These are phyloP conservation scores for Plectosphaerella sp. DNA, from an alignment of 2,329 filamentous ascomycete species.

Conservation along the genomic window DNA sequence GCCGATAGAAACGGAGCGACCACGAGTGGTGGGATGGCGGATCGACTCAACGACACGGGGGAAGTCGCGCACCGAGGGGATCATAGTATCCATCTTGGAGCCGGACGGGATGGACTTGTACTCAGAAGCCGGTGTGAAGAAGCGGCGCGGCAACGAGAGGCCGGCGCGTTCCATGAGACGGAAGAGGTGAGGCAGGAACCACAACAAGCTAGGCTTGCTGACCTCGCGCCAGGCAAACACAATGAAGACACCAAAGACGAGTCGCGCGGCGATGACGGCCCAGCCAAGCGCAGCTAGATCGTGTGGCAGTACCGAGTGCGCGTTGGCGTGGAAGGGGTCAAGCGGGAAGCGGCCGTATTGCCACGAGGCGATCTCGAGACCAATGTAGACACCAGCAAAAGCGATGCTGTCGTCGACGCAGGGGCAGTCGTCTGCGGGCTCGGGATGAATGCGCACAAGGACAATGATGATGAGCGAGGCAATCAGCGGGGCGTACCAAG, in stretches of 20 bases:
- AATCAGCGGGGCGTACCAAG: constrained; percentile 59
- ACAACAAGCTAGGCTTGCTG: constrained; percentile 80
- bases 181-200: constrained; percentile 78
- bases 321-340: constrained; percentile 38
- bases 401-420: constrained; percentile 96
- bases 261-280: constrained; percentile 58
- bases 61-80: constrained; percentile 85
- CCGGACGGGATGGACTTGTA: constrained; percentile 76
- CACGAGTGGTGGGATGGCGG: constrained; percentile 64
- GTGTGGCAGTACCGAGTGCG: constrained; percentile 52
- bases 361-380: constrained; percentile 79
- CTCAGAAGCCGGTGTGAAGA: constrained; percentile 86
- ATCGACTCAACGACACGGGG: constrained; percentile 78
- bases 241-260: constrained; percentile 74
- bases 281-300: constrained; percentile 63
- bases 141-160: constrained; percentile 76
- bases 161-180: constrained; percentile 77
- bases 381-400: constrained; percentile 86
- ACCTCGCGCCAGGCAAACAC: constrained; percentile 88
- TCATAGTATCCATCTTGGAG: constrained; percentile 73
- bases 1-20: constrained; percentile 81
- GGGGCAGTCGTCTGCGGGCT: constrained; percentile 93
- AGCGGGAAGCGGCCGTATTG: constrained; percentile 60
- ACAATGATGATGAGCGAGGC: constrained; percentile 64
- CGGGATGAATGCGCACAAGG: constrained; percentile 84